Evolutionary conservation across 2,329 filamentous ascomycete genomes (phyloP), one percentile per base, ranked within the genome.

Genomic region (Aureobasidium namibiae): DNA sequence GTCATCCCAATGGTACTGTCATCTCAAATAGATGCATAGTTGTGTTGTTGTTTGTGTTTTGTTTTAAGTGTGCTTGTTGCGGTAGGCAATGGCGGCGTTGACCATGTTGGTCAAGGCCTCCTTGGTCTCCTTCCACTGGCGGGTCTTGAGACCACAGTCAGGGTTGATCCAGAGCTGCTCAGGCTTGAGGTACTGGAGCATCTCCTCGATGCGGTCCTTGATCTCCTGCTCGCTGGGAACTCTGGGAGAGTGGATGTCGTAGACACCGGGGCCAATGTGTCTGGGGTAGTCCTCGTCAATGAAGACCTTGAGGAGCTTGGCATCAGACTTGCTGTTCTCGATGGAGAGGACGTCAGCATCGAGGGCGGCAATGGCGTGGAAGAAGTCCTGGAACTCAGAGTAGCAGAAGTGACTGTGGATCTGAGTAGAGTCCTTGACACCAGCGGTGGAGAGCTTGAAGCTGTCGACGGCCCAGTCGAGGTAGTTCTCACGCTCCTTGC

Each of bases 371-470:
- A 99, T 99, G 79, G 94, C 94, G 80, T 97, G 90, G 91, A 99
- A 99, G 85, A 99, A 99, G 83, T 99, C 94, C 82, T 99, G 94
- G 90, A 99, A 99, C 84, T 99, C 94, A 56, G 94, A 97, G 87
- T 99, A 99, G 79, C 94, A 99, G 89, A 99, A 99, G 84, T 99
- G 94, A 65, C 92, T 96, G 88, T 99, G 94, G 77, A 99, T 96
- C 84, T 99, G 94, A 67, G 94, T 99, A 61, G 88, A 89, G 78
- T 99, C 90, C 79, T 91, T 80, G 63, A 99, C 92, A 75, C 91
- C 94, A 62, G 91, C 86, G 69, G 92, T 95, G 66, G 92, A 87
- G 67, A 99, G 90, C 76, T 90, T 91, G 91, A 99, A 99, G 70
- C 92, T 91, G 80, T 96, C 87, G 71, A 99, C 94, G 63, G 94